These are phyloP conservation scores for Emergomyces pasteurianus DNA, from an alignment of 2,329 filamentous ascomycete genomes.

Conservation along the genomic window DNA sequence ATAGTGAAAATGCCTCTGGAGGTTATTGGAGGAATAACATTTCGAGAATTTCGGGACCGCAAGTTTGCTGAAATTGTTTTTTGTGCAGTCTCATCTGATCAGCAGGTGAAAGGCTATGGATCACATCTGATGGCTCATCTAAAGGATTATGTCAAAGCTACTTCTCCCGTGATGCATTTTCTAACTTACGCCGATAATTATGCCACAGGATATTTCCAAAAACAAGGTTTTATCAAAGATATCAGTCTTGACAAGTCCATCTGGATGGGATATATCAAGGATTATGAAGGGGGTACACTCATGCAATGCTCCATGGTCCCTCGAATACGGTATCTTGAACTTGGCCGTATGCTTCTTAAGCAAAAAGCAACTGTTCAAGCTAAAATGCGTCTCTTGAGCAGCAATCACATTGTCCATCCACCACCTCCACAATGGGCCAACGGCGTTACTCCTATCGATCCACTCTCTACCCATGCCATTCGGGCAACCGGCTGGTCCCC, in stretches of 20 bases:
- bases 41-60: slow-evolving; percentile 69
- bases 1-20: slow-evolving; percentile 84
- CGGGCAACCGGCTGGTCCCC: slow-evolving; percentile 72
- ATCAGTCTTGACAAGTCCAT: slow-evolving; percentile 67
- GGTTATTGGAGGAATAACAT: slow-evolving; percentile 75
- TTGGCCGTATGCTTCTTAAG: slow-evolving; percentile 73
- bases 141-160: slow-evolving; percentile 87
- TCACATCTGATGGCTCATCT: slow-evolving; percentile 88
- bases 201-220: slow-evolving; percentile 87
- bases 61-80: slow-evolving; percentile 88
- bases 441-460: slow-evolving; percentile 57
- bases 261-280: slow-evolving; percentile 95
- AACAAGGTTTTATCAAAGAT: slow-evolving; percentile 90
- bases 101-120: slow-evolving; percentile 86
- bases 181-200: slow-evolving; percentile 88
- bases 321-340: slow-evolving; percentile 71
- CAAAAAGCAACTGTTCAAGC: slow-evolving; percentile 78
- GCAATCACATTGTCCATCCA: slow-evolving; percentile 63
- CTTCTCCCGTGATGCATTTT: slow-evolving; percentile 82
- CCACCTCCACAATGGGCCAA: slow-evolving; percentile 59
- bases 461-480: slow-evolving; percentile 66
- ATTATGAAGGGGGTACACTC: slow-evolving; percentile 84
- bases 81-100: slow-evolving; percentile 78
- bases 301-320: slow-evolving; percentile 92
- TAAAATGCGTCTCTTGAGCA: slow-evolving; percentile 71